phyloP scores from a whole-genome alignment of 345 rosid genomes.

The Clarkia xantiana region DNA sequence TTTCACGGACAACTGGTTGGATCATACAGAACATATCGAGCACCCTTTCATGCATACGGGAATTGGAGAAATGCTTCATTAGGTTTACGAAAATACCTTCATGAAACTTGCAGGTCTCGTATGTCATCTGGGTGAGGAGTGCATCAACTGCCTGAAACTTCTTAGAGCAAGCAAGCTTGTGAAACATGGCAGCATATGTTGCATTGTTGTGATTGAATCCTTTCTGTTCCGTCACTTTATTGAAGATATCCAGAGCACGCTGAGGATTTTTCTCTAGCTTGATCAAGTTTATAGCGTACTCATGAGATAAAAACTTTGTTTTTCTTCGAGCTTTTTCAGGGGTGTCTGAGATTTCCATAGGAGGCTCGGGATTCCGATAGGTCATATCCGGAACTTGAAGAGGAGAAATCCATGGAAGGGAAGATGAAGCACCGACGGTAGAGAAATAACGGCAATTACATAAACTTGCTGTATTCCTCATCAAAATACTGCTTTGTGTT shows the following conservation, averaged over 20 bases:
- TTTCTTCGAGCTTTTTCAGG: constrained; percentile 16
- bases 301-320: constrained; percentile 49
- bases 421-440: constrained; percentile 16
- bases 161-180: constrained; percentile 55
- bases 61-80: constrained; percentile 58
- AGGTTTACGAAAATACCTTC: constrained; percentile 66
- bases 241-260: constrained; percentile 54
- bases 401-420: constrained; percentile 59
- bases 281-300: constrained; percentile 47
- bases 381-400: constrained; percentile 15
- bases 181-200: constrained; percentile 52
- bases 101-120: constrained; percentile 71
- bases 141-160: constrained; percentile 68
- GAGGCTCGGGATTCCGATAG: constrained; percentile 16
- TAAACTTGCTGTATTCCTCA: too few species aligned
- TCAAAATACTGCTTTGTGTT: too few species aligned
- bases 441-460: constrained; percentile 4
- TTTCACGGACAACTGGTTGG: constrained; percentile 49
- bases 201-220: constrained; percentile 76
- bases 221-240: constrained; percentile 47
- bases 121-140: constrained; percentile 59
- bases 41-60: constrained; percentile 34
- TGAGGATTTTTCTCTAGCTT: constrained; percentile 62
- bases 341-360: constrained; percentile 17
- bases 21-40: constrained; percentile 62